Base-by-base conservation (phyloP, 768 basidiomycete genomes). In the Harrya chromipes region DNA sequence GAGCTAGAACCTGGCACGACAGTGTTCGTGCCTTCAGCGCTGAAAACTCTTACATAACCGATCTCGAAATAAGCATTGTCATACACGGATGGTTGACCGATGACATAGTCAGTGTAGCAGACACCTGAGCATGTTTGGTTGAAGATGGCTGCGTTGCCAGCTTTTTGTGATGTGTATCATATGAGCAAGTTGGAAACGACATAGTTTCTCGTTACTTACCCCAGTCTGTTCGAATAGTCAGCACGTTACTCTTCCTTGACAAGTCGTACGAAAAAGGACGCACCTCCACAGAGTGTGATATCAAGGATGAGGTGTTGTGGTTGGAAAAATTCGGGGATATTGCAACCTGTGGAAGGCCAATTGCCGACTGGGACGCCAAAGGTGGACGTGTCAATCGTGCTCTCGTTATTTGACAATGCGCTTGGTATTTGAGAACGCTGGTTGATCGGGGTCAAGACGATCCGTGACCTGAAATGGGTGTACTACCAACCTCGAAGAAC, bases 21-120 rank as follows among this genome's bases (percentile, higher is more conserved):
- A 1, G 63, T 65, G 53, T 53, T 69, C 12, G 62, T 62, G 23
- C 69, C 70, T 19, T 52, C 47, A 4, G 64, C 53, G 46, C 75
- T 69, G 56, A 70, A 84, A 13, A 84, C 69, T 40, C 76, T 74
- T 50, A 87, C 72, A 24, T 74, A 81, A 13, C 76, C 73, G 46
- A 91, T 75, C 62, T 90, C 87, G 56, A 89, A 92, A 70, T 83
- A 86, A 1, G 85, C 85, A 27, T 72, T 74, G 61, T 79, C 74
- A 66, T 83, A 89, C 56, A 75, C 77, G 16, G 80, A 75, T 4
- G 80, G 76, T 48, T 79, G 62, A 8, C 84, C 83, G 48, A 85
- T 69, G 36, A 89, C 86, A 49, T 80, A 86, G 69, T 85, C 79
- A 11, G 76, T 72, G 68, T 90, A 89, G 66, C 87, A 85, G 1